Conservation (phyloP, 345 rosid genomes). For the Sonneratia alba region DNA sequence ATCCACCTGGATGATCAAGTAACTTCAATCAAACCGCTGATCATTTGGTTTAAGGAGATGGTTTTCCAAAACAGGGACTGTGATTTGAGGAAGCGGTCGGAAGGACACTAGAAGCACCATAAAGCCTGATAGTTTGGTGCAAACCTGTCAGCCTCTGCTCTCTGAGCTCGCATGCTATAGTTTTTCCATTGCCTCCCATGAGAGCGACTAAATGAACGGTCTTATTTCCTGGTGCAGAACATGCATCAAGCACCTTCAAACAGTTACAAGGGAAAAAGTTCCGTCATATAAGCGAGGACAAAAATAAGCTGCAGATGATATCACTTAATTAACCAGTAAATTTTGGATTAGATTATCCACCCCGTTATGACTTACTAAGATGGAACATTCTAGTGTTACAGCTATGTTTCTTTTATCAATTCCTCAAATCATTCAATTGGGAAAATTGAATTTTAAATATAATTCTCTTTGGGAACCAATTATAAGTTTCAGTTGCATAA, state of each 20-base stretch:
- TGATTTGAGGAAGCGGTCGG: not conserved
- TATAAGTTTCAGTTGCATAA: not conserved
- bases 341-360: not conserved
- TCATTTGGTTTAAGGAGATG: not conserved
- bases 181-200: conserved; percentile 69
- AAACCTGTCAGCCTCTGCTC: conserved; percentile 60
- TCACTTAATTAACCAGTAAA: not conserved
- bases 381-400: not conserved
- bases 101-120: conserved; percentile 86
- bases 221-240: conserved; percentile 98
- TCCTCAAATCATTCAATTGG: not conserved
- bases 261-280: not conserved
- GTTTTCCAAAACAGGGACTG: too few relatives aligned
- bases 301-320: not conserved
- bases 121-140: conserved; percentile 61
- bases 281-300: not conserved
- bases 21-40: not conserved
- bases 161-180: conserved; percentile 72
- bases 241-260: conserved; percentile 89
- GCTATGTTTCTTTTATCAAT: not conserved
- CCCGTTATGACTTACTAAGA: not conserved
- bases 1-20: not conserved
- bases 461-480: not conserved
- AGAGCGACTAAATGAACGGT: conserved; percentile 92
- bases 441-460: not conserved